Base-by-base conservation (phyloP, 2,329 filamentous ascomycete genomes). In the Cercospora sesami region DNA sequence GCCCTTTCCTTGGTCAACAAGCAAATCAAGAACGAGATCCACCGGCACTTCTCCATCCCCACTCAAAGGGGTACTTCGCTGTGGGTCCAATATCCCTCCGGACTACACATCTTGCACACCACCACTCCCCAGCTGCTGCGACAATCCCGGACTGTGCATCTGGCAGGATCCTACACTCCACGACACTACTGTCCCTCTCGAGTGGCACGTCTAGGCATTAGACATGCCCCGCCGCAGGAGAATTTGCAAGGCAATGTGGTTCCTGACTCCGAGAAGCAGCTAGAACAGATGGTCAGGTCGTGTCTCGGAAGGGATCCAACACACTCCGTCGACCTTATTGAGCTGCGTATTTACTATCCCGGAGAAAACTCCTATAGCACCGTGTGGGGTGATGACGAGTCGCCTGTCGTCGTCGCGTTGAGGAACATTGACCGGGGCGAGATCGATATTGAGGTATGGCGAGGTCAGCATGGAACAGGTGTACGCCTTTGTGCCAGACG, bases 331-430 rank as follows among this genome's bases (percentile, higher is more conserved):
- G 73, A 77, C 16, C 75, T 75, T 59, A 71, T 82, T 26, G 78
- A 81, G 64, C 68, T 81, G 26, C 77, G 80, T 8, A 76, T 82
- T 57, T 79, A 80, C 65, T 82, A 80, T 57, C 78, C 80, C 0
- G 80, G 79, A 8, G 73, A 75, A 3, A 75, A 78, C 48, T 74
- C 76, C 10, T 81, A 81, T 70, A 74, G 71, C 53, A 74, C 70
- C 8, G 77, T 82, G 7, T 83, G 80, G 80, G 73, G 75, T 31
- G 78, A 81, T 65, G 77, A 80, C 30, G 65, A 74, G 51, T 79
- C 76, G 18, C 80, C 81, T 0, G 71, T 80, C 59, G 76, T 74
- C 7, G 73, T 80, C 26, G 77, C 79, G 2, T 67, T 83, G 58
- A 73, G 75, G 26, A 80, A 78, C 66, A 76, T 80, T n/a, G 75